These are phyloP conservation scores for Chamaenerion angustifolium DNA, from an alignment of 345 rosid species.

Conservation along the genomic window DNA sequence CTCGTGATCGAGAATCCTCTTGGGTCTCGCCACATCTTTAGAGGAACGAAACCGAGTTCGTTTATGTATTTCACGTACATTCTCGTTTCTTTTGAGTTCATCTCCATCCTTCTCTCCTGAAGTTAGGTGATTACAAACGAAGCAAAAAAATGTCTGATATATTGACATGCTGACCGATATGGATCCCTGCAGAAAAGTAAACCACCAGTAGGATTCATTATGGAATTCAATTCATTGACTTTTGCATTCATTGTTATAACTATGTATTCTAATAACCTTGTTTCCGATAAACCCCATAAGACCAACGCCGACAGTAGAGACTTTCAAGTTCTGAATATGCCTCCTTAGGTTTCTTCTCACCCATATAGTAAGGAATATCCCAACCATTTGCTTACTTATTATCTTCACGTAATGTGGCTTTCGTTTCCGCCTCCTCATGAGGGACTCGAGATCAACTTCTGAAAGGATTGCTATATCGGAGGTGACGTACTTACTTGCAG, in stretches of 20 bases:
- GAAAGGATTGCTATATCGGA: conserved; percentile 41
- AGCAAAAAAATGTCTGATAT: conserved; percentile 77
- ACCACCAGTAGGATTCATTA: too few species aligned
- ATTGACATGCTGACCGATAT: conserved; percentile 90
- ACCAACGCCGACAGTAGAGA: conserved; percentile 88
- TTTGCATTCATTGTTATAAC: too few species aligned
- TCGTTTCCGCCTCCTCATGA: conserved; percentile 61
- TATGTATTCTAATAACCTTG: conserved; percentile 62
- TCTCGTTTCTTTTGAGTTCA: conserved; percentile 69
- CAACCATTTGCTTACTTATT: conserved; percentile 93
- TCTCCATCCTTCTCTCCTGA: conserved; percentile 92
- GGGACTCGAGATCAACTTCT: conserved; percentile 47
- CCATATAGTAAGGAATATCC: conserved; percentile 77
- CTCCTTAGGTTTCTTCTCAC: conserved; percentile 75
- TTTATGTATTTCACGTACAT: conserved; percentile 72
- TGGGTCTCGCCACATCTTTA: conserved; percentile 55
- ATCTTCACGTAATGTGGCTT: conserved; percentile 56
- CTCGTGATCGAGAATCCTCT: conserved; percentile 67
- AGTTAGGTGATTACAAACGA: conserved; percentile 69
- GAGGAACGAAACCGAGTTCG: conserved; percentile 58
- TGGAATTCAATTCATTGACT: too few species aligned
- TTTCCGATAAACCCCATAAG: conserved; percentile 96
- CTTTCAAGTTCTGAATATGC: conserved; percentile 67
- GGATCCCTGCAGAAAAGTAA: conserved; percentile 55
- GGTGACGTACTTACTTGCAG: conserved; percentile 18